Conservation (phyloP, 2,329 filamentous ascomycete genomes). For the Trichoderma sp. region DNA sequence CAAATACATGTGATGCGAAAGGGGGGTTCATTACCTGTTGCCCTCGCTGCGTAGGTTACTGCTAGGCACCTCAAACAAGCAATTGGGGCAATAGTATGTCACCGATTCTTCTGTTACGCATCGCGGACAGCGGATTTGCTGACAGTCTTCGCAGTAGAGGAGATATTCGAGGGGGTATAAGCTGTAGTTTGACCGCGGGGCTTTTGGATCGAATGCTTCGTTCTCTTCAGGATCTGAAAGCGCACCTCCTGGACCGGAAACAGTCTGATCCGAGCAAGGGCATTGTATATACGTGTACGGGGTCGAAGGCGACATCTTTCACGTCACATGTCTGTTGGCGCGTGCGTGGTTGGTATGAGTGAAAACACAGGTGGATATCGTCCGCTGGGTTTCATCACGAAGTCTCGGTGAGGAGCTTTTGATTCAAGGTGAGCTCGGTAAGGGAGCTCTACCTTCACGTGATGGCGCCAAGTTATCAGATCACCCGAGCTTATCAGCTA, state of each 20-base stretch:
- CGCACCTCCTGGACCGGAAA: conserved; percentile 33
- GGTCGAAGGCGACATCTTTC: conserved; percentile 49
- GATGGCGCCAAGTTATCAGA: not conserved
- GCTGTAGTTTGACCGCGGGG: conserved; percentile 82
- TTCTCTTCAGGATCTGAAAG: conserved; percentile 53
- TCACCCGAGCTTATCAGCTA: not conserved
- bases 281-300: conserved; percentile 68
- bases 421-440: conserved; percentile 13
- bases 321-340: conserved; percentile 17
- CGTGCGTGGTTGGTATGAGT: not conserved
- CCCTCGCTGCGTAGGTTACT: conserved; percentile 90
- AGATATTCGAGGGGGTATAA: conserved; percentile 91
- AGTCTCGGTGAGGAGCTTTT: conserved; percentile 6
- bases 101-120: conserved; percentile 93
- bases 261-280: conserved; percentile 55
- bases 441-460: conserved; percentile 1
- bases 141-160: conserved; percentile 95
- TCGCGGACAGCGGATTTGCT: conserved; percentile 89
- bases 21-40: conserved; percentile 65
- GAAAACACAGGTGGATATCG: not conserved
- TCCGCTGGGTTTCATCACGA: not conserved
- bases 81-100: conserved; percentile 92
- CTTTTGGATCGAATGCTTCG: conserved; percentile 83
- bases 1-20: not conserved
- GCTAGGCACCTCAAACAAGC: conserved; percentile 92